Conservation (phyloP, 169 alveolate species). For the Plasmodium gallinaceum region DNA sequence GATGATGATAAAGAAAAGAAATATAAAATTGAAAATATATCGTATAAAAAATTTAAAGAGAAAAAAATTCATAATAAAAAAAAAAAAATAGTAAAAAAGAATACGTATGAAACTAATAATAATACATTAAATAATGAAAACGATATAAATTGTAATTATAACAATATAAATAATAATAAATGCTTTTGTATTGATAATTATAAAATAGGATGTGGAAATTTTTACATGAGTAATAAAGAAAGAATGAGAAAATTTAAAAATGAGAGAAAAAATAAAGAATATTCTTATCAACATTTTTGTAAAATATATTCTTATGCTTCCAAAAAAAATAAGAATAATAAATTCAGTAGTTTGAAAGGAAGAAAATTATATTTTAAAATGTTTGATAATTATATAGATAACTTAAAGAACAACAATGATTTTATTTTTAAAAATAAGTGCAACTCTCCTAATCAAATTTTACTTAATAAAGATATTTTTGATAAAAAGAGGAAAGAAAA, state of each 20-base stretch:
- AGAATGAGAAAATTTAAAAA: not conserved
- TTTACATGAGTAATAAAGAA: not conserved
- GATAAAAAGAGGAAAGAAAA: slow-evolving; percentile 7
- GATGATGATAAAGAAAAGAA: not conserved
- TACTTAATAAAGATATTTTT: not conserved
- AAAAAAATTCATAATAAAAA: slow-evolving; percentile 3
- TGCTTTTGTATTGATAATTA: slow-evolving; percentile 11
- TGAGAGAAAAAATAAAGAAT: not conserved
- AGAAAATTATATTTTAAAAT: not conserved
- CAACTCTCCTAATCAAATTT: not conserved
- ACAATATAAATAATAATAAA: not conserved
- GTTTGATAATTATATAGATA: not conserved
- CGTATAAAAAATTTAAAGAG: not conserved
- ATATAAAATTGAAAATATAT: not conserved
- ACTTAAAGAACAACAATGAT: not conserved
- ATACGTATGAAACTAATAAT: not conserved
- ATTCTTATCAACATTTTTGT: not conserved
- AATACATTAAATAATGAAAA: not conserved
- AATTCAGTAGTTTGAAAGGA: not conserved
- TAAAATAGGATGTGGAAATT: not conserved
- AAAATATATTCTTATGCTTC: not conserved
- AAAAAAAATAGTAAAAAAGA: not conserved
- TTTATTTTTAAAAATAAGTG: slow-evolving; percentile 16
- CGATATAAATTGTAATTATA: not conserved
- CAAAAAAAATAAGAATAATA: not conserved